phyloP scores from a whole-genome alignment of 2,329 filamentous ascomycete genomes.

The Leptographium galeiforme region DNA sequence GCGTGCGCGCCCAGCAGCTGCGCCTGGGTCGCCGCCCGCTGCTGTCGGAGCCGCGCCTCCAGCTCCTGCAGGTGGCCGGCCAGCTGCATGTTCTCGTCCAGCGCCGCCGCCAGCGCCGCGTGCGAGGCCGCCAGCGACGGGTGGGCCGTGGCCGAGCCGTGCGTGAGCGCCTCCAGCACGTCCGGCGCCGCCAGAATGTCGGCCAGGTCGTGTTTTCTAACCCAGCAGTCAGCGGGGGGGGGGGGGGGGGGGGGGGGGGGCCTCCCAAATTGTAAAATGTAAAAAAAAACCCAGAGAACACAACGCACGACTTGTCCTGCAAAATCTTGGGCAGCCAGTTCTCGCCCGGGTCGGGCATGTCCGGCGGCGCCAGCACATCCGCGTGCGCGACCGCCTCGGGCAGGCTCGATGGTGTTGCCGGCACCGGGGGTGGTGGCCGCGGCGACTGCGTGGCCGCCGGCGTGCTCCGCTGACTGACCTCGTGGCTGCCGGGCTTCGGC shows the following conservation, averaged over 20 bases:
- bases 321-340: slow-evolving; percentile 68
- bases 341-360: slow-evolving; percentile 45
- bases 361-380: slow-evolving; percentile 18
- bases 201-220: slow-evolving; percentile 68
- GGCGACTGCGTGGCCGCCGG: slow-evolving; percentile 37
- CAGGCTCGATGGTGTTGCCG: slow-evolving; percentile 7
- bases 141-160: slow-evolving; percentile 54
- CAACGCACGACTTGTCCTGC: slow-evolving; percentile 65
- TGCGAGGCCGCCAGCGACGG: slow-evolving; percentile 56
- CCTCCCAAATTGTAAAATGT: too few species aligned
- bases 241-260: too few species aligned
- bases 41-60: slow-evolving; percentile 41
- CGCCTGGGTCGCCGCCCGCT: slow-evolving; percentile 62
- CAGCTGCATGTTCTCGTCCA: slow-evolving; percentile 60
- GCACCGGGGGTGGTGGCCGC: slow-evolving; percentile 26
- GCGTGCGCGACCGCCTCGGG: slow-evolving; percentile 17
- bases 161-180: slow-evolving; percentile 62
- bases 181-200: slow-evolving; percentile 49
- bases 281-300: too few species aligned
- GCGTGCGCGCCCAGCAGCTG: slow-evolving; percentile 73
- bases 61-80: slow-evolving; percentile 48
- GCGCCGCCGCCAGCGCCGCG: slow-evolving; percentile 46
- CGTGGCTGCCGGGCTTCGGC: slow-evolving; percentile 58
- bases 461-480: slow-evolving; percentile 53
- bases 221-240: neutral